A percentile compares a stretch with the other conserved stretches of the same genome.
Evolutionary conservation across 805 yeast genomes (phyloP).

Genomic region (Yamadazyma nakazawae): DNA sequence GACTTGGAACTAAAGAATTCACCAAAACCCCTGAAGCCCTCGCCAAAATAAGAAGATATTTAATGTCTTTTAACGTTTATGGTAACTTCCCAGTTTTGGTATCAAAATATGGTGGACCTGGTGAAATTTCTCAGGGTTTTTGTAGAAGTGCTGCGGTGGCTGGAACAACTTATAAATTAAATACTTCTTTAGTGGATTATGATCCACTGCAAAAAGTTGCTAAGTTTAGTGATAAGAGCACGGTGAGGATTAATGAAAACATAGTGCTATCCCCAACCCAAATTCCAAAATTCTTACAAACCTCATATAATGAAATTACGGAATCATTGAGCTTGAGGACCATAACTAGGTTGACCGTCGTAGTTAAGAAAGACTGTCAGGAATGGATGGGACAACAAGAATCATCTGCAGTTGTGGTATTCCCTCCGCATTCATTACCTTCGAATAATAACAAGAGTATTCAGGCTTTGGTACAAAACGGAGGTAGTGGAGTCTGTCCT

Average conservation of each 20-base stretch:
- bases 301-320: conserved; percentile 41
- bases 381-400: conserved; percentile 92
- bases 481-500: conserved; percentile 86
- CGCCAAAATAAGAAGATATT: conserved; percentile 76
- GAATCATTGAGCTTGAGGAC: conserved; percentile 45
- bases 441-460: conserved; percentile 67
- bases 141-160: conserved; percentile 98
- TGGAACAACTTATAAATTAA: conserved; percentile 88
- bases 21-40: conserved; percentile 73
- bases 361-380: conserved; percentile 80
- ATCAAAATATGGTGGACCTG: conserved; percentile 93
- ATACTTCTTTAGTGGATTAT: conserved; percentile 60
- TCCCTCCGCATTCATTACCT: conserved; percentile 81
- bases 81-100: conserved; percentile 92
- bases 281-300: conserved; percentile 39
- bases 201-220: conserved; percentile 70
- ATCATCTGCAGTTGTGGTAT: conserved; percentile 81
- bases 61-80: conserved; percentile 82
- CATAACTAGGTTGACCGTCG: conserved; percentile 72
- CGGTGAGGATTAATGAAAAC: conserved; percentile 74
- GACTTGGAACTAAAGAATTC: conserved; percentile 61
- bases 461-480: conserved; percentile 83
- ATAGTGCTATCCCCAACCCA: conserved; percentile 74
- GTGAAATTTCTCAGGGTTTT: conserved; percentile 94
- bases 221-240: conserved; percentile 68